Evolutionary conservation across 345 rosid species (phyloP).

Genomic region (Murraya koenigii): DNA sequence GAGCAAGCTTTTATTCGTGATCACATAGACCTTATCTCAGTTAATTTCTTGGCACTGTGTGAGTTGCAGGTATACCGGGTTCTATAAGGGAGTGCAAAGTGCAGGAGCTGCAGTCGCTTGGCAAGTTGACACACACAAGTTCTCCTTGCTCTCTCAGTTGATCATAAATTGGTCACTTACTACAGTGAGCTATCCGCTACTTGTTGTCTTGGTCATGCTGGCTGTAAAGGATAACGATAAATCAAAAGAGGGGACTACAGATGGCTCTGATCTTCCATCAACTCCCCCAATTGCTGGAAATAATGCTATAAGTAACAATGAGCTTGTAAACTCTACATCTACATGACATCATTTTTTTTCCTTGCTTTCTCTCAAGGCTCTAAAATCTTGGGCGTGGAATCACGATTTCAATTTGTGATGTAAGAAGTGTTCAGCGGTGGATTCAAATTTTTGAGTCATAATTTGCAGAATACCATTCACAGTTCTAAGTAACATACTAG

Average conservation of each 20-base stretch:
- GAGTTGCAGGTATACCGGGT: conserved; percentile 49
- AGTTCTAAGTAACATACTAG: background rate
- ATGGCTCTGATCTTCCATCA: conserved; percentile 8
- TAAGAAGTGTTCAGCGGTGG: background rate
- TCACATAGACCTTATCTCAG: background rate
- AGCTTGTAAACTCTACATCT: background rate
- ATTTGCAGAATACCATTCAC: background rate
- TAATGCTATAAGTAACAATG: background rate
- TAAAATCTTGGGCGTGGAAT: background rate
- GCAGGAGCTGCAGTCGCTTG: conserved; percentile 70
- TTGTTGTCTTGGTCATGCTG: conserved; percentile 35
- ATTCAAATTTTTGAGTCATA: background rate
- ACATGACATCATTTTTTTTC: background rate
- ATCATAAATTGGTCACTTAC: conserved; percentile 56
- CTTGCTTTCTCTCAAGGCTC: background rate
- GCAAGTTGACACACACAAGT: conserved; percentile 55
- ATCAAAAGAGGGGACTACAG: conserved; percentile 4
- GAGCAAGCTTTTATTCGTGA: background rate
- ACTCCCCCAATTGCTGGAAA: background rate
- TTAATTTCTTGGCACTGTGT: background rate
- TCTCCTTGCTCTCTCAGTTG: conserved; percentile 36
- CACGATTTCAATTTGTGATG: background rate
- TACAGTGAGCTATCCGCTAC: conserved; percentile 55
- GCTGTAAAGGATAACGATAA: conserved; percentile 45
- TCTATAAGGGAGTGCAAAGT: conserved; percentile 73